These are phyloP conservation scores for Penicillium silybi DNA, from an alignment of 495 filamentous ascomycete genomes.

Conservation along the genomic window DNA sequence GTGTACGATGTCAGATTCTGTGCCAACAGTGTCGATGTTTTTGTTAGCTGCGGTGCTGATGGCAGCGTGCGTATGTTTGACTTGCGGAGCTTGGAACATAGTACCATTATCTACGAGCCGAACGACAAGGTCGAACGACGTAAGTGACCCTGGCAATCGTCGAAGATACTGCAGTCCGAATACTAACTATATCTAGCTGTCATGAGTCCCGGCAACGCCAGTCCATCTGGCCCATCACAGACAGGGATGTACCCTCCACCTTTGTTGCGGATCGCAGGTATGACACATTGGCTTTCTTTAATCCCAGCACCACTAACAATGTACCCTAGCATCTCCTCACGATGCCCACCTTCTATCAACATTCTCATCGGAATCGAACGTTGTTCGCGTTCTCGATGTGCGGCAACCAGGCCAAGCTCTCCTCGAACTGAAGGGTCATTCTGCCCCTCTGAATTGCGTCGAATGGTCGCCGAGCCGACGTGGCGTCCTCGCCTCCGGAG, in stretches of 20 bases:
- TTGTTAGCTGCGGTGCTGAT: slow-evolving; percentile 96
- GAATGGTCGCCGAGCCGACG: slow-evolving; percentile 91
- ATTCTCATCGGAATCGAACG: slow-evolving; percentile 87
- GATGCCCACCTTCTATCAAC: slow-evolving; percentile 94
- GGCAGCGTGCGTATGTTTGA: slow-evolving; percentile 99
- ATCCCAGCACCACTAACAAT: neutral
- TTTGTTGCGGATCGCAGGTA: slow-evolving; percentile 75
- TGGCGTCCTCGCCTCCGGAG: slow-evolving; percentile 87
- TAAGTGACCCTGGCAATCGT: slow-evolving; percentile 29
- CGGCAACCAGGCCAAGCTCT: slow-evolving; percentile 95
- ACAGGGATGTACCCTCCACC: slow-evolving; percentile 79
- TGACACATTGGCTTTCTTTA: neutral
- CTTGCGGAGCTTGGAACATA: slow-evolving; percentile 91
- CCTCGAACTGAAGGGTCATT: slow-evolving; percentile 90
- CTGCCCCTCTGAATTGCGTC: slow-evolving; percentile 79
- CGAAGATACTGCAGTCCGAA: neutral
- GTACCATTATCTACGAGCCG: slow-evolving; percentile 98
- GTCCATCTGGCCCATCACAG: slow-evolving; percentile 66
- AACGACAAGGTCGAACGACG: slow-evolving; percentile 83
- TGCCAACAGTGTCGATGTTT: slow-evolving; percentile 92
- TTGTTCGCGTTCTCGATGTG: slow-evolving; percentile 94
- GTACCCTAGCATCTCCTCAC: slow-evolving; percentile 74
- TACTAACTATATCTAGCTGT: slow-evolving; percentile 18
- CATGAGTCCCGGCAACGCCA: slow-evolving; percentile 53
- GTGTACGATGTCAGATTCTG: slow-evolving; percentile 98